Evolutionary conservation across 768 basidiomycete genomes (phyloP).

Genomic region (Dentipellis sp.): DNA sequence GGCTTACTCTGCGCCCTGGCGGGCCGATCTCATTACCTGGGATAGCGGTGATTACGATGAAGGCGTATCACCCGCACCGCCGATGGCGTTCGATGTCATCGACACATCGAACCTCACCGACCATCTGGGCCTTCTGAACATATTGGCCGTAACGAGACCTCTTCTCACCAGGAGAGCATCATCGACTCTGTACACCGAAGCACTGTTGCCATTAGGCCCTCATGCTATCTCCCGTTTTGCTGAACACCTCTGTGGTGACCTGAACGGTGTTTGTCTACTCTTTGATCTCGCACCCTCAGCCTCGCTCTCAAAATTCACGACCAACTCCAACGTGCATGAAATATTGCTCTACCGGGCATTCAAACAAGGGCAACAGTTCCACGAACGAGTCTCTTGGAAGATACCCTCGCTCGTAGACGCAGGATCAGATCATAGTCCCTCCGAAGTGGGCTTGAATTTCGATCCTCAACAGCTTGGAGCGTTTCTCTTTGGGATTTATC

Average conservation of each 20-base stretch:
- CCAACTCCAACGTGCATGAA: neutral
- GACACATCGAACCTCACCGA: constrained; percentile 43
- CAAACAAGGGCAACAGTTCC: neutral
- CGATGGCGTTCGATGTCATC: constrained; percentile 33
- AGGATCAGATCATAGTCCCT: neutral
- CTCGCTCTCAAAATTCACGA: neutral
- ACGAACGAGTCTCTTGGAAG: neutral
- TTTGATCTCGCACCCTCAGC: neutral
- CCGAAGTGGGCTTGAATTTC: constrained; percentile 5
- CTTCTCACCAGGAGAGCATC: constrained; percentile 22
- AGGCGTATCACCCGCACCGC: constrained; percentile 21
- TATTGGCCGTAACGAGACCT: constrained; percentile 29
- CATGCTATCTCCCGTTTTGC: constrained; percentile 11
- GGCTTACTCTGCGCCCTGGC: constrained; percentile 27
- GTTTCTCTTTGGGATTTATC: constrained; percentile 34
- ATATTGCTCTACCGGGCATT: neutral
- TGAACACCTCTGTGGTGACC: neutral
- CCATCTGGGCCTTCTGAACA: constrained; percentile 38
- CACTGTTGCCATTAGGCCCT: constrained; percentile 24
- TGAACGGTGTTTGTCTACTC: neutral
- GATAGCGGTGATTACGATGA: constrained; percentile 17
- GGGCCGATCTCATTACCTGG: constrained; percentile 22
- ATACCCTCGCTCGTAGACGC: constrained; percentile 9
- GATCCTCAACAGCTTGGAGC: constrained; percentile 26
- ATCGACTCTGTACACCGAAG: constrained; percentile 33